Base-by-base conservation (phyloP, 2,329 filamentous ascomycete genomes). In the Byssoonygena ceratinophila region DNA sequence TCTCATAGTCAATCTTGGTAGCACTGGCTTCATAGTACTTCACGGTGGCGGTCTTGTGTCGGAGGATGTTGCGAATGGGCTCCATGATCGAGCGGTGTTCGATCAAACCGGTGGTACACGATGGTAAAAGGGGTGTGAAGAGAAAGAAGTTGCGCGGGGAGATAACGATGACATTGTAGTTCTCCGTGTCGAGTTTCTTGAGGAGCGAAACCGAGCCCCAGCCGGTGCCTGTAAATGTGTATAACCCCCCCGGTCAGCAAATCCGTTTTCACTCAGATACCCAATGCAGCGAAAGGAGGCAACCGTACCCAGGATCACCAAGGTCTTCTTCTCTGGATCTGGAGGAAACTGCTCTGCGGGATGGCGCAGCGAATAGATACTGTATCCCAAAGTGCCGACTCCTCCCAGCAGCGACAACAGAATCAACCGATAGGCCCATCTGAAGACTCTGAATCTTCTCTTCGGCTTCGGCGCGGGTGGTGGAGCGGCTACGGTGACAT, bases 21-120 rank as follows among this genome's bases (percentile, higher is more conserved):
- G 88, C 89, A 69, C 97, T 91, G 60, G 92, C 92, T 79, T 98
- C 92, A 78, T 95, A 98, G 79, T 85, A 98, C 72, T 89, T 92
- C 69, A 94, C 92, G 46, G 83, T 79, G 58, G 87, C 85, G 74
- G 87, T 89, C 80, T 97, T 97, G 75, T 92, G 86, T 66, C 90
- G 87, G 61, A 95, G 80, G 70, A 98, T 95, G 69, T 92, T 88
- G 67, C 92, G 88, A 64, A 98, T 85, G 53, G 92, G 92, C 76
- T 98, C 92, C 92, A 98, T 98, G 73, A 98, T 98, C 66, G 90
- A 97, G 69, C 92, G 88, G 76, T 97, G 92, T 78, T 98, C 92
- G 71, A 98, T 92, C 63, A 88, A 85, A 64, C 92, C 92, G 60
- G 91, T 96, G 49, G 92, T 97, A 74, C 92, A 98, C 67, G 91